Base-by-base conservation (phyloP, 306 rosid genomes). In the Gastrolobium bilobum region DNA sequence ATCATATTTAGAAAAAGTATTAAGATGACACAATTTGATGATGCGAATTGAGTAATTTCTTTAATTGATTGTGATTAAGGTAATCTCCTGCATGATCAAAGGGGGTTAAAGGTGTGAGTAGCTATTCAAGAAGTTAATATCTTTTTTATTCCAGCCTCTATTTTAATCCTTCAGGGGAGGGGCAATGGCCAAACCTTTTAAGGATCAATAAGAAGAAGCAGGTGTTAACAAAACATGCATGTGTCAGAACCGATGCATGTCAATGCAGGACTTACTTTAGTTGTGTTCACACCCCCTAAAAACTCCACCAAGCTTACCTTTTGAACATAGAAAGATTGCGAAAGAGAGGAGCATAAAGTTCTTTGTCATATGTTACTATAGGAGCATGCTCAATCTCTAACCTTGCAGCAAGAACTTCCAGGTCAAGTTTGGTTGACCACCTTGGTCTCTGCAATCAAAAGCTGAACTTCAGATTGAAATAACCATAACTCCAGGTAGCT, bases 241-340 rank as follows among this genome's bases (percentile, higher is more conserved):
- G 73, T 38, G 68, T 37, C 52, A 52, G 48, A 70, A 68, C 39
- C 46, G 2, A 70, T 20, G 62, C 47, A 29, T 64, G 61, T 63
- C 35, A 56, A 71, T 46, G 65, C 34, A 60, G 13, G 42, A 73
- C 30, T 59, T 47, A 57, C 40, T 71, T 68, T 35, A 62, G 66
- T 34, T 34, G 78, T 52, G 73, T 59, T 34, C 9, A 73, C 15
- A 57, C 62, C 40, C 68, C 20, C 37, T 42, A 68, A 62, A 51
- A 44, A 60, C 38, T 38, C 65, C 60, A 57, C 72, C 63, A 75
- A 63, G 31, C 71, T 69, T 86, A 90, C 97, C 86, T 92, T 86
- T 83, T 93, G 84, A 95, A 95, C 90, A 87, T 93, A 68, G 98
- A 91, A 85, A 90, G 79, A 82, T 95, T 95, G 75, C 94, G 94